Evolutionary conservation across 1,139 yeast species (phyloP).

Genomic region (Kodamaea suecica): DNA sequence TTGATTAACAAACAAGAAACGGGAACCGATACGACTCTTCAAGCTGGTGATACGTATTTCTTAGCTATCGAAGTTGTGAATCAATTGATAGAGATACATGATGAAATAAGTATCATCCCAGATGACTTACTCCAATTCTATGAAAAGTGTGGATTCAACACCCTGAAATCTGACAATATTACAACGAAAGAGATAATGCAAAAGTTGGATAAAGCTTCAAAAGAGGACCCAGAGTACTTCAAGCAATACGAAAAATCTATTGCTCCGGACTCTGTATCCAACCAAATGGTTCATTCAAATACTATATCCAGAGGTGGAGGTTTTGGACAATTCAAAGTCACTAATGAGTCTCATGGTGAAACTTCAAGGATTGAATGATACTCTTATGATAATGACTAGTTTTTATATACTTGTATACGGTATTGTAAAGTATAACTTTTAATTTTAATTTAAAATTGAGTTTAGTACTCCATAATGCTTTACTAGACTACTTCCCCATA

Average conservation of each 20-base stretch:
- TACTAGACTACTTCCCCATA: no score
- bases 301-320: conserved; percentile 24
- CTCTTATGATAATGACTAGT: conserved; percentile 1
- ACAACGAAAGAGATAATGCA: conserved; percentile 39
- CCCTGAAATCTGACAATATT: conserved; percentile 18
- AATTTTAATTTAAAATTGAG: neutral
- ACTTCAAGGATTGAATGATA: conserved; percentile 15
- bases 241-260: conserved; percentile 21
- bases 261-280: conserved; percentile 19
- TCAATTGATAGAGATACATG: conserved; percentile 78
- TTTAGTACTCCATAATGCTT: no score
- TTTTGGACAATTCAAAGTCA: conserved; percentile 31
- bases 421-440: no score
- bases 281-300: conserved; percentile 32
- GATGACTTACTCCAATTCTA: conserved; percentile 42
- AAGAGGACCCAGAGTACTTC: conserved; percentile 33
- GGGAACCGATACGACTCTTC: conserved; percentile 23
- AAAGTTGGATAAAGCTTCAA: conserved; percentile 29
- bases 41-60: conserved; percentile 71
- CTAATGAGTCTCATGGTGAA: conserved; percentile 30
- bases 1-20: conserved; percentile 50
- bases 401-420: neutral
- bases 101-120: conserved; percentile 78
- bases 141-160: conserved; percentile 33
- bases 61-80: conserved; percentile 90